These are phyloP conservation scores for Macrolepiota albuminosa DNA, from an alignment of 768 basidiomycete species.

Conservation along the genomic window DNA sequence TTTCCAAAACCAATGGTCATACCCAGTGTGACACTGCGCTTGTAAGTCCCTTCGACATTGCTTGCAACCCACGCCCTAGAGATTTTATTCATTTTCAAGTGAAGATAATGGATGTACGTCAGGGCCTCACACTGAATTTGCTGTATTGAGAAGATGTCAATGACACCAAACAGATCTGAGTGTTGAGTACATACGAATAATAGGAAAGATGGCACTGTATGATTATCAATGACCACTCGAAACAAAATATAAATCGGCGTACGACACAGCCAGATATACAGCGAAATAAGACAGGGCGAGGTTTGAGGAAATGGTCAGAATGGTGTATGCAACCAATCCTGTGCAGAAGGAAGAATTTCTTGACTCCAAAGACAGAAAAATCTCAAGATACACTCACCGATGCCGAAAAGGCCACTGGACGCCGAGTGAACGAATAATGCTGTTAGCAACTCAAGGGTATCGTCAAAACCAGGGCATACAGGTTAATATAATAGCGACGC, in stretches of 20 bases:
- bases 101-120: not conserved
- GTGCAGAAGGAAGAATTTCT: not conserved
- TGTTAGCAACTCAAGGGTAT: not conserved
- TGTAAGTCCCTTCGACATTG: conserved; percentile 72
- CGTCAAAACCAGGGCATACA: conserved; percentile 37
- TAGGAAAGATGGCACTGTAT: conserved; percentile 45
- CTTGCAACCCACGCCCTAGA: conserved; percentile 66
- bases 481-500: conserved; percentile 53
- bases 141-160: conserved; percentile 18
- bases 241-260: conserved; percentile 22
- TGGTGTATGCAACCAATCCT: conserved; percentile 60
- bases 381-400: conserved; percentile 16
- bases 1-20: conserved; percentile 70
- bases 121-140: conserved; percentile 46
- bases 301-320: conserved; percentile 54
- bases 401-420: conserved; percentile 21
- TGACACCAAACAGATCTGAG: not conserved
- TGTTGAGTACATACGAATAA: conserved; percentile 35
- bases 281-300: conserved; percentile 71
- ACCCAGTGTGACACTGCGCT: conserved; percentile 63
- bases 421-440: not conserved
- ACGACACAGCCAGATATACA: conserved; percentile 67
- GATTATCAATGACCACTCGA: not conserved
- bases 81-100: conserved; percentile 10
- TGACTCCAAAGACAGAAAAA: not conserved